Evolutionary conservation across 352 stramenopile genomes (phyloP).

Genomic region (Peronosclerospora sorghi): DNA sequence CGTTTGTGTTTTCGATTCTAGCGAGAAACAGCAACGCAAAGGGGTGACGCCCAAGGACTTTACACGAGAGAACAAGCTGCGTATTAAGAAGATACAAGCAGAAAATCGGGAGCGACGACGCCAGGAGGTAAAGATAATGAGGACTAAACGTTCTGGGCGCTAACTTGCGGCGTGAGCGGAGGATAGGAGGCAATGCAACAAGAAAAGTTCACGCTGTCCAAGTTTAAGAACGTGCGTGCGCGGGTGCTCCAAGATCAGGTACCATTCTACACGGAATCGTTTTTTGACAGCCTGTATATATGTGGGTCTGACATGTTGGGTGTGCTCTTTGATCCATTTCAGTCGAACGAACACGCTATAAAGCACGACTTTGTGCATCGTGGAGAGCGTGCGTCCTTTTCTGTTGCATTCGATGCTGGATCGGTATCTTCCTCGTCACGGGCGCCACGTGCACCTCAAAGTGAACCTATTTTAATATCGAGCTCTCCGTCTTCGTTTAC

Average conservation of each 20-base stretch:
- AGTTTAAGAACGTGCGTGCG: slow-evolving; percentile 46
- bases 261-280: neutral
- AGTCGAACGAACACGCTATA: slow-evolving; percentile 7
- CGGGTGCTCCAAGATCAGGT: slow-evolving; percentile 24
- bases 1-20: slow-evolving; percentile 6
- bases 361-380: slow-evolving; percentile 28
- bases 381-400: slow-evolving; percentile 6
- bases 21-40: slow-evolving; percentile 42
- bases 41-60: slow-evolving; percentile 51
- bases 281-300: neutral
- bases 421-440: slow-evolving; percentile 6
- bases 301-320: slow-evolving; percentile 5
- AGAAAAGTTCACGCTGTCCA: slow-evolving; percentile 54
- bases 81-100: slow-evolving; percentile 44
- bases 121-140: slow-evolving; percentile 29
- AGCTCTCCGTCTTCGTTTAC: slow-evolving; percentile 5
- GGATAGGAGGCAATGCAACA: slow-evolving; percentile 25
- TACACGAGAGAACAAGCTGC: slow-evolving; percentile 53
- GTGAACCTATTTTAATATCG: slow-evolving; percentile 6
- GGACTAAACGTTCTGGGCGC: too few relatives aligned
- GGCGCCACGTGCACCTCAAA: slow-evolving; percentile 7
- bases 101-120: slow-evolving; percentile 43
- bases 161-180: too few relatives aligned
- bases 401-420: slow-evolving; percentile 1
- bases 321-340: too few relatives aligned